Evolutionary conservation across 1,284 basidiomycete species (phyloP), one percentile per base, ranked within the genome.

Genomic region (Exsudoporus floridanus): DNA sequence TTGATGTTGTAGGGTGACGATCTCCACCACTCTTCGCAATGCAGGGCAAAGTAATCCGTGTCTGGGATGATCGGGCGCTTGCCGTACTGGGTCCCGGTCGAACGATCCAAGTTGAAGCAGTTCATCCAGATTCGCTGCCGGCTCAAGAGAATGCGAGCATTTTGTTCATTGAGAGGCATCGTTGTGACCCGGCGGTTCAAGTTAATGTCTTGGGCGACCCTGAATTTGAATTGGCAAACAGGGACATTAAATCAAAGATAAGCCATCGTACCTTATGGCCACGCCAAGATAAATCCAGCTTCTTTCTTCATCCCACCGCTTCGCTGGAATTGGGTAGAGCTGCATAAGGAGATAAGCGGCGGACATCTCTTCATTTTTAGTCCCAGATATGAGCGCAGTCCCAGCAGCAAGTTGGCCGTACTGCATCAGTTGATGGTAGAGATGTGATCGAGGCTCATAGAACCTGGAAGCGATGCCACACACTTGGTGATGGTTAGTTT

Each of bases 101-200:
- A 90, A 16, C 90, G 83, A 67, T 94, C 91, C 40, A 94, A 72
- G 67, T 90, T 91, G 71, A 87, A 91, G 70, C 90, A 92, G 66
- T 90, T 90, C 56, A 93, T 74, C 92, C 92, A 94, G 1, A 89
- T 82, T 18, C 91, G 83, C 34, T 89, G 90, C n/a, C 92, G 83
- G 64, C 92, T 94, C 46, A 92, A 79, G 71, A 91, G 81, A 68
- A 92, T 88, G 45, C 92, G 83, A 21, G 88, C 88, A 54, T 91
- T 85, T 52, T 75, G 75, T 64, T 91, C 88, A 61, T 86, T 86
- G 16, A 77, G 70, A 7, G 84, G 83, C 56, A 83, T 84, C 7
- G 83, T 80, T 0, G 84, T 85, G 56, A 77, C 79, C 3, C 89
- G 88, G 40, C 88, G 77, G 60, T 94, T 88, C 42, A 94, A 76